Conservation (phyloP, 2,329 filamentous ascomycete species). For the Fusarium vanettenii region DNA sequence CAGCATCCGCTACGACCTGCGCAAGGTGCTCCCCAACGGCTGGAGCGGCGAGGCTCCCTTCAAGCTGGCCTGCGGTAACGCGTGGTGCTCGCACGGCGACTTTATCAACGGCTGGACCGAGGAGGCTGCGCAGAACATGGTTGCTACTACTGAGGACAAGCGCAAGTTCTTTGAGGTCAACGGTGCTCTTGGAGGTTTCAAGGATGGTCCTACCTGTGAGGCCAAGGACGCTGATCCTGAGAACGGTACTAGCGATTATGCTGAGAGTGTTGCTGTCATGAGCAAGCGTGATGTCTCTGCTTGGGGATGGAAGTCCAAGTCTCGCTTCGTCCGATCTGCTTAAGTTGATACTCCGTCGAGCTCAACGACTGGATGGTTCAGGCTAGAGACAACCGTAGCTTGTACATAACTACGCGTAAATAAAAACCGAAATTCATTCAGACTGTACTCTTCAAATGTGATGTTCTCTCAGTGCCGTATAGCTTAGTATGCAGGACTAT, state of each 20-base stretch:
- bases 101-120: slow-evolving; percentile 60
- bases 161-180: slow-evolving; percentile 48
- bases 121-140: slow-evolving; percentile 51
- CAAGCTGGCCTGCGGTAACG: slow-evolving; percentile 55
- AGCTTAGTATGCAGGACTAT: not conserved
- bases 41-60: slow-evolving; percentile 58
- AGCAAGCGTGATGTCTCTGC: slow-evolving; percentile 17
- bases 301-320: slow-evolving; percentile 12
- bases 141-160: slow-evolving; percentile 50
- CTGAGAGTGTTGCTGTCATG: slow-evolving; percentile 30
- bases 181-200: slow-evolving; percentile 31
- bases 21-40: slow-evolving; percentile 55
- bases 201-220: slow-evolving; percentile 39
- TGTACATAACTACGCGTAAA: not conserved
- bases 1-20: slow-evolving; percentile 59
- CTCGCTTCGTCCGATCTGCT: not conserved
- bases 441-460: not conserved
- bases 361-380: not conserved
- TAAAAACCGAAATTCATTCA: not conserved
- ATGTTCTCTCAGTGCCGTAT: not conserved
- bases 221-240: slow-evolving; percentile 54
- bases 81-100: slow-evolving; percentile 58
- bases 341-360: not conserved
- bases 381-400: not conserved
- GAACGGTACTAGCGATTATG: slow-evolving; percentile 54